Base-by-base conservation (phyloP, 1,284 basidiomycete species). In the Austroboletus novae-zelandiae region DNA sequence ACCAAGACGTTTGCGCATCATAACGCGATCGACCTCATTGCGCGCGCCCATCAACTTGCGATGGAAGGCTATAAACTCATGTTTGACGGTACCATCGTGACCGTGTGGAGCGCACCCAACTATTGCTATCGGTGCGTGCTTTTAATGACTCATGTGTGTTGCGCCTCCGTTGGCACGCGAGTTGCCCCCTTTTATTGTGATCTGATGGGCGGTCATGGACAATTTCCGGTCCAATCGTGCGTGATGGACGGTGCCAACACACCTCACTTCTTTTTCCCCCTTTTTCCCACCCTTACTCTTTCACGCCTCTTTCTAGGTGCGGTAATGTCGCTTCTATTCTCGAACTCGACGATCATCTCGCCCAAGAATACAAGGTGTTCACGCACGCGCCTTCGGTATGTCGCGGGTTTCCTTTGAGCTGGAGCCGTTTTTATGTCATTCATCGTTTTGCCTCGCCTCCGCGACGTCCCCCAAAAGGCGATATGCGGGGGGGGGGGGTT, bases 1-100 rank as follows among this genome's bases (percentile, higher is more conserved):
- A 94, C 94, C 6, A 89, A 91, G 67, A 72, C 77, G 18, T 99
- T 99, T 67, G 88, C 89, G 25, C 93, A 96, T 67, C 81, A 85
- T 58, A 99, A 99, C 65, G 86, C 85, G 40, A 88, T 99, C 57
- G 94, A 98, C 72, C 81, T 99, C 54, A 94, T 99, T 62, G 96
- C 96, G 5, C 78, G 97, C 43, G 97, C 96, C 13, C 96, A 99
- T 74, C 96, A 99, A 67, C 84, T 99, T 23, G 96, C 96, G 4
- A 95, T 98, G 89, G 96, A 99, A 70, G 96, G 96, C 5, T 98
- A 91, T 75, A 98, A 98, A 72, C 80, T 96, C 67, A 98, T 98
- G 94, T 98, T 98, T 61, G 94, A 98, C 67, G 78, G 84, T 53
- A 88, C 86, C 35, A 96, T 99, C 59, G 97, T 99, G 10, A 99